Conservation (phyloP, 192 early-diverging fungal species). For the Coemansia sp. region DNA sequence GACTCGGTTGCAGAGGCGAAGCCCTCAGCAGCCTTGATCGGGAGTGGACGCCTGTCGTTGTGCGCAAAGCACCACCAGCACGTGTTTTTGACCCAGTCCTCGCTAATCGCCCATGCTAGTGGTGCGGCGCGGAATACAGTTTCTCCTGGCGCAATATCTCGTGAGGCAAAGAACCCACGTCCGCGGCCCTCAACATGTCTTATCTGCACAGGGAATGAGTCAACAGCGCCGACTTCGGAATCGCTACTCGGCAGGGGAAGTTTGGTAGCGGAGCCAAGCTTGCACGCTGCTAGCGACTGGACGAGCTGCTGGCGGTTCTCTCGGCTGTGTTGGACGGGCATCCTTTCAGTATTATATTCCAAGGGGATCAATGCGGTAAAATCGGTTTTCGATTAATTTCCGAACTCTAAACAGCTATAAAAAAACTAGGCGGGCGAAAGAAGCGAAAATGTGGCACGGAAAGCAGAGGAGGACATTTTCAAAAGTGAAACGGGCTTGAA, state of each 20-base stretch:
- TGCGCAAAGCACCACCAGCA: slow-evolving; percentile 48
- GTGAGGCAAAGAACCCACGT: slow-evolving; percentile 46
- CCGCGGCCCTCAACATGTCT: slow-evolving; percentile 34
- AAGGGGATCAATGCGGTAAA: not conserved
- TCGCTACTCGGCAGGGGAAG: not conserved
- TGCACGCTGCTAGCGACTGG: slow-evolving; percentile 4
- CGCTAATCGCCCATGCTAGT: slow-evolving; percentile 35
- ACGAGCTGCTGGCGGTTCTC: not conserved
- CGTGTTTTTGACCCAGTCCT: slow-evolving; percentile 38
- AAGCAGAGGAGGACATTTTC: no score
- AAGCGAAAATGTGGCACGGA: not conserved
- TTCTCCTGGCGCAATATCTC: slow-evolving; percentile 27
- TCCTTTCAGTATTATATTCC: not conserved
- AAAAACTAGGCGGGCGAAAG: not conserved
- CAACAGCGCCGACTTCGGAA: not conserved
- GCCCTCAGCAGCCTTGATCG: slow-evolving; percentile 17
- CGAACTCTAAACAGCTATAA: not conserved
- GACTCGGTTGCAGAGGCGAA: not conserved
- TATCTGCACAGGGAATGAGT: slow-evolving; percentile 35
- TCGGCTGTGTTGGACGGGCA: not conserved
- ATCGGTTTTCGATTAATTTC: not conserved
- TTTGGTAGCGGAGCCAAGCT: not conserved
- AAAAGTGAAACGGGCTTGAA: no score
- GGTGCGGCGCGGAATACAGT: slow-evolving; percentile 32
- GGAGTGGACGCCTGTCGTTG: slow-evolving; percentile 18